Evolutionary conservation across 768 basidiomycete species (phyloP).

Genomic region (Tricholoma sp.): DNA sequence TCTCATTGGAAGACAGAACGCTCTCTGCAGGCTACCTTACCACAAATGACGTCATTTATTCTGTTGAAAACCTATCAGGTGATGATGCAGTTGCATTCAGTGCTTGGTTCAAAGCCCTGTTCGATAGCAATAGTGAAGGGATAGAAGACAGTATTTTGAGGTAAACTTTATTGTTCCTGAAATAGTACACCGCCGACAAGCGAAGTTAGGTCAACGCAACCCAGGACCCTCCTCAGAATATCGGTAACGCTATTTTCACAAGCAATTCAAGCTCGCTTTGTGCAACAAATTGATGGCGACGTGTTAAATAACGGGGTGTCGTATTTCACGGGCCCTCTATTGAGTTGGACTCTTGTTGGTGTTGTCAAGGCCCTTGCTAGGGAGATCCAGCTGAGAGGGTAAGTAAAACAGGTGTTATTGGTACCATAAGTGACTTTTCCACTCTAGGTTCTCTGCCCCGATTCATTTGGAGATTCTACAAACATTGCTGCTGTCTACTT

Average conservation of each 20-base stretch:
- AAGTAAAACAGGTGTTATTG: conserved; percentile 12
- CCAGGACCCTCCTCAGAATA: conserved; percentile 61
- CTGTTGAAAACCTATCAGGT: conserved; percentile 32
- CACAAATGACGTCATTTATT: conserved; percentile 39
- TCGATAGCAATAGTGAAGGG: conserved; percentile 73
- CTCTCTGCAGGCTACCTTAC: conserved; percentile 49
- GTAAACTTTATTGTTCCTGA: conserved; percentile 24
- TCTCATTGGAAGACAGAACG: conserved; percentile 40
- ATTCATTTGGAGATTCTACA: conserved; percentile 63
- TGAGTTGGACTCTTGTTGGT: conserved; percentile 78
- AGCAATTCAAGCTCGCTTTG: conserved; percentile 45
- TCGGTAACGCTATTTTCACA: conserved; percentile 62
- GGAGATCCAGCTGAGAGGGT: conserved; percentile 59
- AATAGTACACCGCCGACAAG: background rate
- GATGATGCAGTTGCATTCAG: conserved; percentile 42
- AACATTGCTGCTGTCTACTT: conserved; percentile 57
- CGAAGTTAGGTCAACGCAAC: conserved; percentile 59
- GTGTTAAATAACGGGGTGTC: conserved; percentile 69
- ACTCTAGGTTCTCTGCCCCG: conserved; percentile 39
- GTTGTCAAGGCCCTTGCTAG: conserved; percentile 58
- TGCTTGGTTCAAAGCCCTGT: conserved; percentile 74
- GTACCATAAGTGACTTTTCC: background rate
- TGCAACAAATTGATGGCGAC: conserved; percentile 61
- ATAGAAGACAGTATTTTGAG: conserved; percentile 77
- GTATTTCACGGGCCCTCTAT: conserved; percentile 67